Base-by-base conservation (phyloP, 1,284 basidiomycete genomes). In the Pterulicium gracile region DNA sequence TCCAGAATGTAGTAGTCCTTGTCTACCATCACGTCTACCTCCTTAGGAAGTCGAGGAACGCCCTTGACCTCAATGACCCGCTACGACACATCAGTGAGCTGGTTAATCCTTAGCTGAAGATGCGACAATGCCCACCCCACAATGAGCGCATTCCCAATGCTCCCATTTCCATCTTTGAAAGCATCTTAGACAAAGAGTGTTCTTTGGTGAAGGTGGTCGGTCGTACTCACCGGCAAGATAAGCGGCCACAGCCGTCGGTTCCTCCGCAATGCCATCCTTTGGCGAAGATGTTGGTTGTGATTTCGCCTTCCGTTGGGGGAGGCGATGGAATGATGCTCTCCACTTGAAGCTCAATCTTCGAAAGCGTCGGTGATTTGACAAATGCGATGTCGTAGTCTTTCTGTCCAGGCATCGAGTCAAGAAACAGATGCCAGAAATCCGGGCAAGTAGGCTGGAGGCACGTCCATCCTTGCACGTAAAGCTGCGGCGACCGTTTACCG, bases 231-330 rank as follows among this genome's bases (percentile, higher is more conserved):
- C 85, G 73, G 65, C 75, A 77, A 4, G 84, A 84, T 20, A 88
- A 60, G 18, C 82, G 72, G 18, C 85, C 85, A 55, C 85, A 88
- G 4, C n/a, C n/a, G n/a, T n/a, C n/a, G n/a, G n/a, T n/a, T 5
- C 59, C 50, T 14, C 47, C 50, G 56, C 85, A 88, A 56, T 85
- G 80, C 67, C 77, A 79, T 2, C 85, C 85, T 54, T 72, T 74
- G n/a, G 70, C 75, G 52, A 75, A 81, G 3, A 68, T 63, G 49
- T 72, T 71, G 2, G 65, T 65, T 1, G 77, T 81, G 13, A 69
- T 70, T 22, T 70, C 58, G 1, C 63, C 67, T 43, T 62, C 52
- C 3, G 48, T 47, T 2, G 55, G 50, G 34, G 69, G 72, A n/a
- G 47, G 53, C 12, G 60, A 52, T 22, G 67, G 65, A 2, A 58